Base-by-base conservation (phyloP, 495 filamentous ascomycete genomes). In the Penicilliopsis zonata region DNA sequence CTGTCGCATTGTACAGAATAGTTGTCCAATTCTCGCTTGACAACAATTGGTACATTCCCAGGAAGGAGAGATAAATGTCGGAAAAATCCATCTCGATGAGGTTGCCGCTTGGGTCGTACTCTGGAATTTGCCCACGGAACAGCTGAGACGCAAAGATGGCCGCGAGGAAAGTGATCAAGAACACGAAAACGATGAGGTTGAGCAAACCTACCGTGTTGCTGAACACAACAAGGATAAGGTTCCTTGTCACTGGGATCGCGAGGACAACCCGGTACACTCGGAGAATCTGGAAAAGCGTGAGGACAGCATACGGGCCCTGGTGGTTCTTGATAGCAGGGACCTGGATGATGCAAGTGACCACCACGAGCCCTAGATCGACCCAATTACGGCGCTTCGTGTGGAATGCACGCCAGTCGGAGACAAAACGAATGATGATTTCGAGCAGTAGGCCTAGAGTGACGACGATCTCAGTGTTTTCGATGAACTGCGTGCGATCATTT, bases 41-140 rank as follows among this genome's bases (percentile, higher is more conserved):
- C n/a, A 99, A 64, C 17, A 99, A 74, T 50, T 93, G 84, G 47
- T 99, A 99, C 90, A 99, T 99, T 34, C 86, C 90, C 13, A 96
- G 69, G 42, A 95, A 99, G 0, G 86, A 79, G 43, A 95, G 95
- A 57, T 82, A 99, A 19, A 95, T 88, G 21, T 84, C 82, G 43
- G 70, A 70, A 55, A 99, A 99, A 1, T 82, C 79, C 37, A 87
- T 71, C 24, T 65, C 60, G 41, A 80, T 69, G 0, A 51, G 47
- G 5, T 74, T 56, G 0, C 71, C 79, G 2, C 59, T 41, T n/a
- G 56, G 49, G 36, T 87, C 72, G 9, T 55, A 24, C 9, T 46
- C 24, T 3, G 82, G 78, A 8, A 99, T 67, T 39, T 92, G 78
- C 7, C 87, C 86, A 10, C 90, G 81, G 46, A 96, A 90, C 15